Base-by-base conservation (phyloP, 1,139 yeast species). In the Suhomyces yuchorum region DNA sequence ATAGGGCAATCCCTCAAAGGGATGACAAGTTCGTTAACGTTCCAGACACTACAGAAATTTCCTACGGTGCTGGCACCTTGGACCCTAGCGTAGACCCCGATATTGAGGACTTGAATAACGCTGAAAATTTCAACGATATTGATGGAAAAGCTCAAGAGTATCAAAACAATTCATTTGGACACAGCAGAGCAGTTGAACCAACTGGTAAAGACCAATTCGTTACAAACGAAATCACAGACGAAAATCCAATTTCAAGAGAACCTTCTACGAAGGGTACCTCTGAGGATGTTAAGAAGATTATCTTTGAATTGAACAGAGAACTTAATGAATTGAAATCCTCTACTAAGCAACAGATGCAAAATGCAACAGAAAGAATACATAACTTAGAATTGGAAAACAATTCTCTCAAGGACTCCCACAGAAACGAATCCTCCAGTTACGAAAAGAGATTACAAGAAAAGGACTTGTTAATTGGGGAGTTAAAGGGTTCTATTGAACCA, bases 291-390 rank as follows among this genome's bases (percentile, higher is more conserved):
- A 74, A 71, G 52, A 61, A 62, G 41, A 56, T 73, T 23, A 69
- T 78, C 22, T 58, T 60, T n/a, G 74, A 73, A 41, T 65, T 82
- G 43, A 78, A 81, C 18, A 59, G 60, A 22, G 85, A 83, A 52
- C 64, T 82, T 46, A 68, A 67, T 32, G 66, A 68, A 22, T 66
- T 82, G 56, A 80, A 72, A 54, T 49, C 66, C 8, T 68, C 79
- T 6, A 75, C 87, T 7, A 75, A 71, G 48, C 63, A 65, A 4
- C 83, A 81, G 54, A 81, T 83, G 63, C 76, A 71, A 55, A 67
- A 67, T 48, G 87, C 87, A 1, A 76, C 81, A 41, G 75, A 73
- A 37, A 77, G 73, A 51, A 81, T 82, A 41, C 62, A 63, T 34
- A 56, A 55, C n/a, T 65, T 83, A 43, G 85, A 82, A 56, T 44